Base-by-base conservation (phyloP, 2,329 filamentous ascomycete species). In the Xylariaceae sp. region DNA sequence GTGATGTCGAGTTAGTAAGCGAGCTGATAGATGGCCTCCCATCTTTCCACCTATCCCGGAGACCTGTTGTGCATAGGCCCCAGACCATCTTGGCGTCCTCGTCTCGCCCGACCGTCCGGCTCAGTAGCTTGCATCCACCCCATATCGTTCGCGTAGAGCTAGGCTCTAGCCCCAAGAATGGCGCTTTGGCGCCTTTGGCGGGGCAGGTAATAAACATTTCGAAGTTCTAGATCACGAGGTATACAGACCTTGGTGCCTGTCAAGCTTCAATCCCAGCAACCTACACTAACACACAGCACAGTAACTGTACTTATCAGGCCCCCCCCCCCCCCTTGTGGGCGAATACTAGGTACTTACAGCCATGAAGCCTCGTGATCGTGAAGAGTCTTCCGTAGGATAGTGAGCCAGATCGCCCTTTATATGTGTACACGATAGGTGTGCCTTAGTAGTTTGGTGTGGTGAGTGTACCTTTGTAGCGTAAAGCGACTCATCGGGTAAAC, bases 311-410 rank as follows among this genome's bases (percentile, higher is more conserved):
- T 19, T 19, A 19, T 19, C 19, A 19, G 19, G 1, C 19, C 19
- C 19, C 19, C 19, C 19, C 19, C 19, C 19, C 19, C 19, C 26
- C 9, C 19, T 43, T 12, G 6, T 40, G 34, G 6, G 29, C 44
- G 44, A 35, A 45, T 46, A 41, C 51, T 19, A 30, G 7, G 35
- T 42, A 34, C 39, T 43, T 43, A 45, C 19, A 41, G n/a, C 41
- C 19, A 34, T 55, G 53, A 37, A 31, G 27, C 37, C 31, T 42
- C 47, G 30, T 45, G 50, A 53, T 34, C 46, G 35, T 34, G 43
- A 47, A 47, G 47, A 47, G 43, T 47, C 47, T 45, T 48, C 19
- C 32, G 41, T 50, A 43, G 47, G 44, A 35, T 43, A 49, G 32
- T 19, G 19, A 4, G 30, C 32, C 9, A 37, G 12, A 12, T 5